Evolutionary conservation across 1,284 basidiomycete genomes (phyloP).

Genomic region (Tylopilus sp.): DNA sequence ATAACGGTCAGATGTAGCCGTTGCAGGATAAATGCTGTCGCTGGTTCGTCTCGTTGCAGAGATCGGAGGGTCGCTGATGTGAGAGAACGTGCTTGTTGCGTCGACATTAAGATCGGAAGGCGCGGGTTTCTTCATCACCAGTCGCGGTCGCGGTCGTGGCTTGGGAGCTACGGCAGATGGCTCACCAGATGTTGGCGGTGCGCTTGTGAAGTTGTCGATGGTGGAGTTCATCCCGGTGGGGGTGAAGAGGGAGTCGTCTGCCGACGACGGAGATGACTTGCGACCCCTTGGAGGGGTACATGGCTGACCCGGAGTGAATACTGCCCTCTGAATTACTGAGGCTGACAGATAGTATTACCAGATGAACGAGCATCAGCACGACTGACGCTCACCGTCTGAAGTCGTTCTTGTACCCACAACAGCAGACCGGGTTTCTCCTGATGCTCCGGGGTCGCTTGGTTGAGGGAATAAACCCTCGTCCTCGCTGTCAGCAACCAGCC

Average conservation of each 20-base stretch:
- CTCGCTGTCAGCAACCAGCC: constrained; percentile 32
- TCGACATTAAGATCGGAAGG: constrained; percentile 1
- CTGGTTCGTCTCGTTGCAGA: constrained; percentile 9
- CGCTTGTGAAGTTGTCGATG: constrained; percentile 14
- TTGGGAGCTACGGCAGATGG: constrained; percentile 4
- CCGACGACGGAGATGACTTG: neutral
- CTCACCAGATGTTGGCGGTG: constrained; percentile 3
- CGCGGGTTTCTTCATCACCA: constrained; percentile 22
- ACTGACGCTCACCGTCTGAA: constrained; percentile 11
- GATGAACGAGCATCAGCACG: neutral
- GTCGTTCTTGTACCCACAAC: neutral
- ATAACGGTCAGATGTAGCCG: constrained; percentile 4
- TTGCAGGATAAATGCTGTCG: constrained; percentile 24
- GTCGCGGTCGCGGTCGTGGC: constrained; percentile 27
- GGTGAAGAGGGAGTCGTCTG: constrained; percentile 28
- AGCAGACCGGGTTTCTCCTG: neutral
- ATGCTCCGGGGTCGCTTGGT: neutral
- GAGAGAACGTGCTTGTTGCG: constrained; percentile 16
- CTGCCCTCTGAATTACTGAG: constrained; percentile 23
- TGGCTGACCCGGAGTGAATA: constrained; percentile 12
- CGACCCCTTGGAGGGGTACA: constrained; percentile 16
- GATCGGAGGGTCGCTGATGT: constrained; percentile 23
- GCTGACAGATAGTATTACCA: constrained; percentile 3
- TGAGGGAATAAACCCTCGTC: constrained; percentile 17
- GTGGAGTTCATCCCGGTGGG: constrained; percentile 14